Evolutionary conservation across 2,329 filamentous ascomycete species (phyloP), one percentile per base, ranked within the genome.

Genomic region (Hymenoscyphus fraxineus): DNA sequence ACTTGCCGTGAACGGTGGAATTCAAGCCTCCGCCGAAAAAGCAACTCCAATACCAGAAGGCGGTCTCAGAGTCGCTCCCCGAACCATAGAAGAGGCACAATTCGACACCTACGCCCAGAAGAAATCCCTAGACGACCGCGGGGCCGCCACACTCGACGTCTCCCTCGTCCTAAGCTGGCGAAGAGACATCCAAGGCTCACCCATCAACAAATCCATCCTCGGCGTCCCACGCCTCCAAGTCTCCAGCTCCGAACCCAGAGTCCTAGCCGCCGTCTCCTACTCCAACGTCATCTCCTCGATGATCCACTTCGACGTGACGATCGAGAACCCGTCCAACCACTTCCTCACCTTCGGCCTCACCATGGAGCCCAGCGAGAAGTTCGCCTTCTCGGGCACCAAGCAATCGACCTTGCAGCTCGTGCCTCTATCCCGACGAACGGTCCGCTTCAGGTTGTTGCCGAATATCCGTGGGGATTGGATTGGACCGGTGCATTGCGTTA

Each of bases 271-370:
- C 0, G 81, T 84, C 2, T 78, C 81, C 3, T 82, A 84, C 69
- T 75, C 77, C 22, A 72, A 74, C 2, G 73, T 74, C 7, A 66
- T 72, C 2, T 69, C 71, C 6, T 72, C 73, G 12, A 68, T 75
- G 69, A 64, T 74, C 44, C 77, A 85, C 59, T 77, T 88, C 47
- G 78, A 83, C 65, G 90, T 90, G 74, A 92, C 87, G 3, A 87
- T 99, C 64, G 95, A 99, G 78, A 99, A 99, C 75, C 91, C 93
- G 0, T 97, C 94, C 0, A 90, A 88, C 75, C 95, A 99, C 76
- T 96, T 97, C 77, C 84, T 99, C 59, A 97, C 93, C 0, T 99
- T 99, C 78, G 93, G 91, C 38, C 77, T 98, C 59, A 87, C 83
- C 32, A 96, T 99, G 93, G 94, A 99, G 71, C 90, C 93, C 2